Evolutionary conservation across 176 grass and related monocot genomes (phyloP).

Genomic region (Stipa capillata): DNA sequence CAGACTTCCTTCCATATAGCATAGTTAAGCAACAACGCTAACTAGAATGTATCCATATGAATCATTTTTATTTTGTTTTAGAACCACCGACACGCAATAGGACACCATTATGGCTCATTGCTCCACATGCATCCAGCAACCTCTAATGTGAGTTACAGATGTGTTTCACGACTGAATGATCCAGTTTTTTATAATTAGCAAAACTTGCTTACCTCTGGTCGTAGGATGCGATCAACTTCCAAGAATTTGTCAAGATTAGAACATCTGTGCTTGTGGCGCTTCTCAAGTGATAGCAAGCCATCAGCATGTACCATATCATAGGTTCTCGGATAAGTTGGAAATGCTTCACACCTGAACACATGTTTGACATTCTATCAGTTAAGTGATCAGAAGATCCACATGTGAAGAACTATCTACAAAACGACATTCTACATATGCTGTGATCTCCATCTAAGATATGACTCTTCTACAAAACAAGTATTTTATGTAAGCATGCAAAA

Average conservation of each 20-base stretch:
- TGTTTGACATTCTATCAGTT: neutral
- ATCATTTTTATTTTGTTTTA: conserved; percentile 2
- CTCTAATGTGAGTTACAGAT: neutral
- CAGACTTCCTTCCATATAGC: neutral
- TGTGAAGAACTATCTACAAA: neutral
- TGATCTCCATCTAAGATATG: neutral
- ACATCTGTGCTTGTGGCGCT: conserved; percentile 55
- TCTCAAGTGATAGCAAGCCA: conserved; percentile 78
- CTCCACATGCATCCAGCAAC: neutral
- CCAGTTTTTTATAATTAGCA: neutral
- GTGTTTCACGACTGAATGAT: neutral
- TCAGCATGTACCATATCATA: conserved; percentile 99
- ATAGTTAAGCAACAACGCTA: neutral
- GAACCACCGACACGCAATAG: neutral
- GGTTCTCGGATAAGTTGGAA: conserved; percentile 97
- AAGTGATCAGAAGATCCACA: conserved; percentile 12
- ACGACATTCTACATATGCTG: neutral
- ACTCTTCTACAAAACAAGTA: neutral
- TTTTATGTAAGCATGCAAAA: neutral
- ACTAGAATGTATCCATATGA: neutral
- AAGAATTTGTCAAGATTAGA: conserved; percentile 82
- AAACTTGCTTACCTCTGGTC: conserved; percentile 72
- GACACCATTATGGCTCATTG: neutral
- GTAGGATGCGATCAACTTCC: conserved; percentile 94
- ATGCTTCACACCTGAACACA: conserved; percentile 88